Evolutionary conservation across 345 rosid species (phyloP).

Genomic region (Lepidium didymum): DNA sequence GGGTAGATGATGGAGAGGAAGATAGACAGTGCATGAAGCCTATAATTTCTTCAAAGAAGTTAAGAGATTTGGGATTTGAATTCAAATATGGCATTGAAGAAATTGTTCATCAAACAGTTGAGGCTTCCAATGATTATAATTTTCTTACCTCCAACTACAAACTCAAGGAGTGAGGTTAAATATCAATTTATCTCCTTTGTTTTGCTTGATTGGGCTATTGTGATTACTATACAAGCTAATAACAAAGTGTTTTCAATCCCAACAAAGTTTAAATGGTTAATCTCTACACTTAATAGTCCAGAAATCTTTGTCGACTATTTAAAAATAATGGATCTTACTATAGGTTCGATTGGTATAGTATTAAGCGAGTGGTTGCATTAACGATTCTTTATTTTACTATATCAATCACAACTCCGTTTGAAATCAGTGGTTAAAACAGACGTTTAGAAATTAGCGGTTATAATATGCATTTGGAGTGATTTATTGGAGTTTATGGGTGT

Average conservation of each 20-base stretch:
- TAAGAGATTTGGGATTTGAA: slow-evolving; percentile 54
- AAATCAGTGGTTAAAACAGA: too few species aligned
- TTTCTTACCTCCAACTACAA: slow-evolving; percentile 22
- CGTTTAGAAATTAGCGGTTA: too few species aligned
- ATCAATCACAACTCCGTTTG: too few species aligned
- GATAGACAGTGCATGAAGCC: slow-evolving; percentile 28
- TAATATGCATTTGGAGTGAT: too few species aligned
- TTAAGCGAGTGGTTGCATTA: too few species aligned
- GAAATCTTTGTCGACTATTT: not conserved
- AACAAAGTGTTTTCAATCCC: not conserved
- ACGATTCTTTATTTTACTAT: too few species aligned
- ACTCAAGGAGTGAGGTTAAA: not conserved
- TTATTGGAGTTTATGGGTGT: too few species aligned
- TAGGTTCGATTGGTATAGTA: too few species aligned
- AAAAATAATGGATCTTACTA: not conserved
- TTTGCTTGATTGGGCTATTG: not conserved
- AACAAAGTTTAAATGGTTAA: not conserved
- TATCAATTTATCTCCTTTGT: not conserved
- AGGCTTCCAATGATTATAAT: slow-evolving; percentile 31
- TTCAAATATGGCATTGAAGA: slow-evolving; percentile 50
- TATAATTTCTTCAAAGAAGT: slow-evolving; percentile 65
- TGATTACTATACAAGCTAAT: not conserved
- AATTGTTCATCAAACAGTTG: slow-evolving; percentile 43
- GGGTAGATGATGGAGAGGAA: slow-evolving; percentile 30
- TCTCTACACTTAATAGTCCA: not conserved